Conservation (phyloP, 139 green algal genomes). For the Chloropicon primus region DNA sequence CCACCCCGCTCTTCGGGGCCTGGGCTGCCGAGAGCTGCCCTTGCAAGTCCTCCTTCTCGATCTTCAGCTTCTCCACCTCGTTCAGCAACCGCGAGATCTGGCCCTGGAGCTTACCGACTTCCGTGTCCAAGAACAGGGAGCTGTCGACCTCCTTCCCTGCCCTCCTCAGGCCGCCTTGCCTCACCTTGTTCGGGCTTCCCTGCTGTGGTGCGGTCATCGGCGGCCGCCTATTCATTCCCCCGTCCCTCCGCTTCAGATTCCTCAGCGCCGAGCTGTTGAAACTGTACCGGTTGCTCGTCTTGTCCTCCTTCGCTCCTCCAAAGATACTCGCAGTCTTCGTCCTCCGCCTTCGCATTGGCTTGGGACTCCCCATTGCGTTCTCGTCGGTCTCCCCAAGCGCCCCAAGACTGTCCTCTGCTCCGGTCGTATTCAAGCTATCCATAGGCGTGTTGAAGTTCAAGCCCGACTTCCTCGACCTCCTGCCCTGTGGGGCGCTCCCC, state of each 20-base stretch:
- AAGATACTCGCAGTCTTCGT: not conserved
- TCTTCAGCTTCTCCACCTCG: not conserved
- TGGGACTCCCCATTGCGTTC: not conserved
- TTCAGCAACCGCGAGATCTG: not conserved
- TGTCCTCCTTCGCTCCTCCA: not conserved
- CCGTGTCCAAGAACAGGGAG: not conserved
- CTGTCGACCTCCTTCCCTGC: not conserved
- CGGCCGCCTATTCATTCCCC: not conserved
- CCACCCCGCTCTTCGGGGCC: not conserved
- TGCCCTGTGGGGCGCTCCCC: not conserved
- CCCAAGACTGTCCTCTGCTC: not conserved
- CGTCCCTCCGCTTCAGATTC: not conserved
- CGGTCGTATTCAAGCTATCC: not conserved
- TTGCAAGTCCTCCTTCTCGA: not conserved
- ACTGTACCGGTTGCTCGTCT: not conserved
- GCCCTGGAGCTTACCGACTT: not conserved
- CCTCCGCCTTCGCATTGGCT: not conserved
- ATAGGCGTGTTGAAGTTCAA: no score
- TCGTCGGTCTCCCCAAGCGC: not conserved
- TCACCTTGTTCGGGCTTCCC: not conserved
- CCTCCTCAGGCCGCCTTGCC: not conserved
- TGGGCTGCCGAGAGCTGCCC: not conserved
- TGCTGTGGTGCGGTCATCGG: not conserved
- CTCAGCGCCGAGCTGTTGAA: not conserved
- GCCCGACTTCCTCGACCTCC: not conserved